Base-by-base conservation (phyloP, 164 flowering plant species). In the Tetracentron sinense region DNA sequence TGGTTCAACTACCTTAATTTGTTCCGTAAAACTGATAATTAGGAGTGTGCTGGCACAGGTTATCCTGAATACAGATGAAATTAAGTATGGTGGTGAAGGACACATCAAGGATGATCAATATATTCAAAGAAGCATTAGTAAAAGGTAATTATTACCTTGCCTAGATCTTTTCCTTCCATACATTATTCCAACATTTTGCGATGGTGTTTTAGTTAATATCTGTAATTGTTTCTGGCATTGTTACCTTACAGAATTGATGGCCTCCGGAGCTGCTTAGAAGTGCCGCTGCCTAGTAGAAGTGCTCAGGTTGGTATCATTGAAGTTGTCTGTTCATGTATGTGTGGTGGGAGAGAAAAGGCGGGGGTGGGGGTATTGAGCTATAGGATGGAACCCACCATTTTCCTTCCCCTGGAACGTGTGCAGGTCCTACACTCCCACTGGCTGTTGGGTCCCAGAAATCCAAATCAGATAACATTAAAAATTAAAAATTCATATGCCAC, bases 31-130 rank as follows among this genome's bases (percentile, higher is more conserved):
- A 50, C 23, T 59, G 61, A 59, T 67, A 51, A 52, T 26, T 28
- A 5, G 33, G 22, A 26, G 56, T 64, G 0, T 42, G 14, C 55
- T 48, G 33, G 22, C 29, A 61, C 84, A 94, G 98, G 61, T 85
- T 23, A 68, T 84, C 48, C 76, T 94, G 57, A 84, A 94, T 69
- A 81, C 92, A 0, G 98, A 94, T 83, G 96, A 86, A 64, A 67
- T 58, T 64, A 77, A 79, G 64, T 90, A 86, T 72, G 90, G 92
- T 52, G 98, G 98, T 62, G 78, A 75, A 73, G 96, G 91, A 52
- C 72, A 63, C 46, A 66, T 90, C 54, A 58, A 72, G 59, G 69
- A 71, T 38, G 73, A 80, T 38, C 78, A 78, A 44, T 82, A 82
- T 72, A 27, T 76, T 72, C 85, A 68, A 60, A 78, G 82, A 77